Evolutionary conservation across 2,329 filamentous ascomycete species (phyloP).

Genomic region (Emergomyces orientalis): DNA sequence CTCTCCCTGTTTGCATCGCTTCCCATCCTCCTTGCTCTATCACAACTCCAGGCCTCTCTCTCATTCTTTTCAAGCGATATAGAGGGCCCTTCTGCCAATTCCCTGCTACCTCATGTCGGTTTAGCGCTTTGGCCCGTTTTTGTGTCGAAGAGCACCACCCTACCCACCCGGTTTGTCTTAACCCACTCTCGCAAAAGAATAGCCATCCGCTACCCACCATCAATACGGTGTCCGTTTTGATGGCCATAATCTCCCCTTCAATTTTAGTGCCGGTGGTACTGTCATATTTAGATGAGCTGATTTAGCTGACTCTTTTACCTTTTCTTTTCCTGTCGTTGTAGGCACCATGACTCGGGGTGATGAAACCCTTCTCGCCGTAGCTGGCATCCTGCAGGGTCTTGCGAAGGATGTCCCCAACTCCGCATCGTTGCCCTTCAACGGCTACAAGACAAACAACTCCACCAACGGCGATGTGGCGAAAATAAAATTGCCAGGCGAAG

Average conservation of each 20-base stretch:
- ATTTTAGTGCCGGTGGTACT: slow-evolving; percentile 9
- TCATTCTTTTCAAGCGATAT: slow-evolving; percentile 8
- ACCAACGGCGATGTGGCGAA: slow-evolving; percentile 46
- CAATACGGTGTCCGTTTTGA: slow-evolving; percentile 9
- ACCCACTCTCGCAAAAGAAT: not conserved
- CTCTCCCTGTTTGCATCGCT: not conserved
- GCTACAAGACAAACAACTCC: slow-evolving; percentile 22
- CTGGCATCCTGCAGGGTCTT: slow-evolving; percentile 38
- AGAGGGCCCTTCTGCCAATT: slow-evolving; percentile 15
- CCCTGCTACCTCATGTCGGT: slow-evolving; percentile 10
- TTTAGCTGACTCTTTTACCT: slow-evolving; percentile 10
- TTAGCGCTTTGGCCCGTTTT: slow-evolving; percentile 6
- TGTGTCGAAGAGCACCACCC: slow-evolving; percentile 7
- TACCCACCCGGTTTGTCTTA: slow-evolving; percentile 7
- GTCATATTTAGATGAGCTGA: not conserved
- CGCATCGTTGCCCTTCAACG: slow-evolving; percentile 12
- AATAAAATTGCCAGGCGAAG: slow-evolving; percentile 66
- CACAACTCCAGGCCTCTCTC: slow-evolving; percentile 4
- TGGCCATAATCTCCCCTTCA: slow-evolving; percentile 4
- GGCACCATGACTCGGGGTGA: slow-evolving; percentile 40
- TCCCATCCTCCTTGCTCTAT: not conserved
- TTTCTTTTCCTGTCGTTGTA: slow-evolving; percentile 11
- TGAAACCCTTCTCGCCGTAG: slow-evolving; percentile 40
- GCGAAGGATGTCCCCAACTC: slow-evolving; percentile 35
- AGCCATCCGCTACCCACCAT: not conserved